Conservation (phyloP, 129 eudicot species). For the Helianthus annuus region DNA sequence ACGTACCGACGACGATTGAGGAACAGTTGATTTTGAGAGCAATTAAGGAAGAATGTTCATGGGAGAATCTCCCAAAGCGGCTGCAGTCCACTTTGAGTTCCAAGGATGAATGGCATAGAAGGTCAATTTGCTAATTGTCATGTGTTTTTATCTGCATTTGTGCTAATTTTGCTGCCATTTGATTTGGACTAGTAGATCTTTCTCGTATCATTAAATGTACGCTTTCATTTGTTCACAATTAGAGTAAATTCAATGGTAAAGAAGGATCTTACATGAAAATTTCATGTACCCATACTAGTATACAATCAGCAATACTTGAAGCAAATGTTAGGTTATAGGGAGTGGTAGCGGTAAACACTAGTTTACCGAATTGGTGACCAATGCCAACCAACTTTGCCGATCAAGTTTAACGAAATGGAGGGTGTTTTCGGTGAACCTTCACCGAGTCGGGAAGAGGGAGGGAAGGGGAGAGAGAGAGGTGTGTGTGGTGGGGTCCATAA, state of each 20-base stretch:
- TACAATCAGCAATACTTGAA: slow-evolving; percentile 5
- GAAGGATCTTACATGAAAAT: slow-evolving; percentile 13
- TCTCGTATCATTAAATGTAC: neutral
- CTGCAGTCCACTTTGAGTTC: slow-evolving; percentile 77
- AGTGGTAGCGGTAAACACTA: too few species aligned
- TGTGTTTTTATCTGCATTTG: slow-evolving; percentile 23
- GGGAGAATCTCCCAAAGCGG: slow-evolving; percentile 93
- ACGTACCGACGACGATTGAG: slow-evolving; percentile 72
- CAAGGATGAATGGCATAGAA: slow-evolving; percentile 96
- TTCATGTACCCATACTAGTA: slow-evolving; percentile 13
- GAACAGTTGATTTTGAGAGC: slow-evolving; percentile 88
- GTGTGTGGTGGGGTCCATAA: too few species aligned
- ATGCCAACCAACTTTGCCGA: too few species aligned
- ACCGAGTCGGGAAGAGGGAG: too few species aligned
- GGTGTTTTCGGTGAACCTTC: too few species aligned
- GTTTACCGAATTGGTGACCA: too few species aligned
- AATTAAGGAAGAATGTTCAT: slow-evolving; percentile 80
- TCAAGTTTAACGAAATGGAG: too few species aligned
- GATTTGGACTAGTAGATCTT: slow-evolving; percentile 1
- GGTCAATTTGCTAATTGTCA: slow-evolving; percentile 44
- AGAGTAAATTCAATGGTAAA: neutral
- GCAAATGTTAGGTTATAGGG: too few species aligned
- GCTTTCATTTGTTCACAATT: neutral
- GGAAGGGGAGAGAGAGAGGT: too few species aligned
- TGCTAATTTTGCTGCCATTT: slow-evolving; percentile 13